These are phyloP conservation scores for Cyberlindnera mycetangii DNA, from an alignment of 805 yeast genomes.

Conservation along the genomic window DNA sequence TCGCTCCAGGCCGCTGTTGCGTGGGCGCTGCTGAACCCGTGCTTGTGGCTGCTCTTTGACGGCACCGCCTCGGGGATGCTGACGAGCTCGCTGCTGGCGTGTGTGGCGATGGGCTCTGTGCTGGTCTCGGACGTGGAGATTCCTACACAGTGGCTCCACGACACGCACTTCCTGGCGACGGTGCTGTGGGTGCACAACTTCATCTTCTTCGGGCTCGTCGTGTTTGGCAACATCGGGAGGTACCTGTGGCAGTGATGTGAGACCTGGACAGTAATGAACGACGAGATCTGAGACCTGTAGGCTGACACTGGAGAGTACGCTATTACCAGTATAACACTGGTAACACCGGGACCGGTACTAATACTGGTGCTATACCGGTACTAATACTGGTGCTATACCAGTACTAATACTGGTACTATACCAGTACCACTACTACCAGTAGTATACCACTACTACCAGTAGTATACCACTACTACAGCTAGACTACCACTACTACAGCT, in stretches of 20 bases:
- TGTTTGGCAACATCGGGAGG: constrained; percentile 70
- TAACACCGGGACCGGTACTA: too few relatives aligned
- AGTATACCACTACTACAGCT: too few relatives aligned
- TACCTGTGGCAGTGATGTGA: constrained; percentile 38
- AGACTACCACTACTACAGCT: too few relatives aligned
- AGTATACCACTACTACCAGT: too few relatives aligned
- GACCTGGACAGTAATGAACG: too few relatives aligned
- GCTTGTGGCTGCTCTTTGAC: constrained; percentile 65
- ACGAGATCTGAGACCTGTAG: too few relatives aligned
- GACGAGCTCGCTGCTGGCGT: constrained; percentile 28
- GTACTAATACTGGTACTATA: too few relatives aligned
- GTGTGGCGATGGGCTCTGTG: constrained; percentile 14
- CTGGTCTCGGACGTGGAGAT: constrained; percentile 35
- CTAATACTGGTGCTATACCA: too few relatives aligned
- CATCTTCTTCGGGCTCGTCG: constrained; percentile 60
- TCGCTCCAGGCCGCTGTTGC: constrained; percentile 61
- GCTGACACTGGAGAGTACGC: too few relatives aligned
- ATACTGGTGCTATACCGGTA: too few relatives aligned
- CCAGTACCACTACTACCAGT: too few relatives aligned
- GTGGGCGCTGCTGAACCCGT: constrained; percentile 61
- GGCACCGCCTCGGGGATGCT: constrained; percentile 53
- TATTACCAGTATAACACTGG: too few relatives aligned
- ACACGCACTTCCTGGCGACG: constrained; percentile 38
- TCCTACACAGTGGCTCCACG: constrained; percentile 55
- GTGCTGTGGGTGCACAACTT: constrained; percentile 59